Evolutionary conservation across 2,329 filamentous ascomycete genomes (phyloP).

Genomic region (Pezicula radicicola): DNA sequence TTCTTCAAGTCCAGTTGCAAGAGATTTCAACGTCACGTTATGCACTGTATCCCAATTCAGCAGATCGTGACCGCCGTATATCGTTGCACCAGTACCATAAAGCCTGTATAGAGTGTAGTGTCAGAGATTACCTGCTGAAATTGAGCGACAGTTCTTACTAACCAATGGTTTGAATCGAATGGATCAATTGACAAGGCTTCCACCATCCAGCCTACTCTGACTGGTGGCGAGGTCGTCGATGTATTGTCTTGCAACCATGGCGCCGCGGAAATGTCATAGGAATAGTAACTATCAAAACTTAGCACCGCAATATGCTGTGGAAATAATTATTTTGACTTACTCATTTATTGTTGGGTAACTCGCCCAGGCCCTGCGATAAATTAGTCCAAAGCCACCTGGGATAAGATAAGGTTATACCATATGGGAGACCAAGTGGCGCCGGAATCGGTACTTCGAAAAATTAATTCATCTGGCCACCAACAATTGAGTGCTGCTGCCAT

Average conservation of each 20-base stretch:
- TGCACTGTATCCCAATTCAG: conserved; percentile 9
- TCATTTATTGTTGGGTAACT: conserved; percentile 7
- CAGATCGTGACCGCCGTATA: conserved; percentile 41
- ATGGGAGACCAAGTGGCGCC: conserved; percentile 38
- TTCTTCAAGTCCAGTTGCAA: conserved; percentile 25
- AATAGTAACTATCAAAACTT: conserved; percentile 12
- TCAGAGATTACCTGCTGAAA: neutral
- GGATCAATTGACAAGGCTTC: conserved; percentile 56
- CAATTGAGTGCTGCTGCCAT: conserved; percentile 55
- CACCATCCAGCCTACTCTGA: conserved; percentile 56
- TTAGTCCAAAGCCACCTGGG: neutral
- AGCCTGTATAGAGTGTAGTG: conserved; percentile 28
- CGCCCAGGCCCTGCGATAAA: conserved; percentile 5
- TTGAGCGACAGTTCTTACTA: neutral
- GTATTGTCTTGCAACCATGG: conserved; percentile 18
- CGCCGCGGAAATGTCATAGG: conserved; percentile 17
- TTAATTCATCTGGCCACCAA: conserved; percentile 56
- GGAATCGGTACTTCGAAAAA: conserved; percentile 53
- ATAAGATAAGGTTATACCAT: conserved; percentile 7
- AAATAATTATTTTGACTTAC: neutral
- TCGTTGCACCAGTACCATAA: conserved; percentile 56
- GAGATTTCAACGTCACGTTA: conserved; percentile 11
- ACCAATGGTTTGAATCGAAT: conserved; percentile 53
- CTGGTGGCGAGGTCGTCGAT: conserved; percentile 12
- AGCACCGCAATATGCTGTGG: neutral